These are phyloP conservation scores for Cadophora sp. DNA, from an alignment of 2,329 filamentous ascomycete genomes.

Conservation along the genomic window DNA sequence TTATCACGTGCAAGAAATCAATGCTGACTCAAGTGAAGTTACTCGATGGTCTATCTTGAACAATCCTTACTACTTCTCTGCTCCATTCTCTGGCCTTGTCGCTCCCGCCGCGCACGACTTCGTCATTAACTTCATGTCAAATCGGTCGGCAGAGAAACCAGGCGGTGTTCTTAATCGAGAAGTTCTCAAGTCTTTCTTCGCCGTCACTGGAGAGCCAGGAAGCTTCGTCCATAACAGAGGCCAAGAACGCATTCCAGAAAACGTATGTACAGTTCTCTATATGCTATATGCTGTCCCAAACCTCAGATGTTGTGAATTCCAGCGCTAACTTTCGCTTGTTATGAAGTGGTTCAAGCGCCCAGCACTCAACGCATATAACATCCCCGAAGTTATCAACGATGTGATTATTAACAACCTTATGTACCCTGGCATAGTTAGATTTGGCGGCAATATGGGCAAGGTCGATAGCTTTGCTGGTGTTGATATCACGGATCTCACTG, in stretches of 20 bases:
- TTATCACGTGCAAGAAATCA: background rate
- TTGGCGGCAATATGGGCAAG: background rate
- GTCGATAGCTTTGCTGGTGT: background rate
- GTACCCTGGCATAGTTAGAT: background rate
- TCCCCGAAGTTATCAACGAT: background rate
- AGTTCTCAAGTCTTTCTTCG: constrained; percentile 35
- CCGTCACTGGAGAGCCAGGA: constrained; percentile 32
- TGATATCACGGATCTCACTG: background rate
- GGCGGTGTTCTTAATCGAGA: constrained; percentile 43
- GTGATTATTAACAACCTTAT: background rate
- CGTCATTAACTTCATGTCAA: constrained; percentile 43
- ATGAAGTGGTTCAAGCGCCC: too few species aligned
- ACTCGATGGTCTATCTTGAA: background rate
- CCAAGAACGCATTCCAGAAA: constrained; percentile 34
- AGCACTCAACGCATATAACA: background rate
- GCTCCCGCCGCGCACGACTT: constrained; percentile 42
- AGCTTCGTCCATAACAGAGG: constrained; percentile 31
- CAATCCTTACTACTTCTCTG: constrained; percentile 11
- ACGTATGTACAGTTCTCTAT: too few species aligned
- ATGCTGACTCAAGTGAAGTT: background rate
- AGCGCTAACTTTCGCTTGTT: too few species aligned
- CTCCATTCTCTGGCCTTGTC: constrained; percentile 25
- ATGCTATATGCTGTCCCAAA: too few species aligned
- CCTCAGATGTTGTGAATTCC: too few species aligned
- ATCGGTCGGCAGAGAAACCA: constrained; percentile 42